Base-by-base conservation (phyloP, 306 rosid genomes). In the Lotus japonicus region DNA sequence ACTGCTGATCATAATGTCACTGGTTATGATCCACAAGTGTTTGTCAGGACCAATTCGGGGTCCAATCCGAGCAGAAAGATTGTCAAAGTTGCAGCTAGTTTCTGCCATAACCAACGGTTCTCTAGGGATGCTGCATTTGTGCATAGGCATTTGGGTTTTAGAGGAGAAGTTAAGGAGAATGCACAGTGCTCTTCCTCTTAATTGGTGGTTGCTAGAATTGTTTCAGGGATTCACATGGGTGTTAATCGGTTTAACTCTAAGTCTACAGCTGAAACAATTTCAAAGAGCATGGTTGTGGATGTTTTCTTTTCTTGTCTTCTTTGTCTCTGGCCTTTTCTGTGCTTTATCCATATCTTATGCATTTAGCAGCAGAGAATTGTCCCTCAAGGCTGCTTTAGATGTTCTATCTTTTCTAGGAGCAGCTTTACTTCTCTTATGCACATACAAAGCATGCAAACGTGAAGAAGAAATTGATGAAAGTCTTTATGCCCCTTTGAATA, bases 161-260 rank as follows among this genome's bases (percentile, higher is more conserved):
- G 89, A 72, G 67, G 84, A 89, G 80, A 78, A 70, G 42, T 16
- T 85, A 68, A 80, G 71, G 64, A 74, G 31, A 78, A 52, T 28
- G 9, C 49, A 73, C 16, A 44, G 64, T 2, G 82, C 71, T 68
- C 67, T 83, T 54, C 91, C 95, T 28, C 73, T 87, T 58, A 12
- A 77, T 64, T 55, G 26, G 82, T 56, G 86, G 87, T 57, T 76
- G 45, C 39, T 52, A 77, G 73, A 70, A 44, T 45, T 82, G 13
- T 68, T 85, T 52, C 87, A 82, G 0, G 96, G 96, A 28, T 62
- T 82, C 0, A 39, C 73, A 58, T 64, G 87, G 77, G 43, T 89
- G 43, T 38, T 83, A 58, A 76, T 83, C 5, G 74, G 82, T 41
- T 64, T 82, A 6, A 66, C 62, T 6, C 10, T 66, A 52, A 84